These are phyloP conservation scores for Luzula sylvatica DNA, from an alignment of 176 grass and related monocot species.

Conservation along the genomic window DNA sequence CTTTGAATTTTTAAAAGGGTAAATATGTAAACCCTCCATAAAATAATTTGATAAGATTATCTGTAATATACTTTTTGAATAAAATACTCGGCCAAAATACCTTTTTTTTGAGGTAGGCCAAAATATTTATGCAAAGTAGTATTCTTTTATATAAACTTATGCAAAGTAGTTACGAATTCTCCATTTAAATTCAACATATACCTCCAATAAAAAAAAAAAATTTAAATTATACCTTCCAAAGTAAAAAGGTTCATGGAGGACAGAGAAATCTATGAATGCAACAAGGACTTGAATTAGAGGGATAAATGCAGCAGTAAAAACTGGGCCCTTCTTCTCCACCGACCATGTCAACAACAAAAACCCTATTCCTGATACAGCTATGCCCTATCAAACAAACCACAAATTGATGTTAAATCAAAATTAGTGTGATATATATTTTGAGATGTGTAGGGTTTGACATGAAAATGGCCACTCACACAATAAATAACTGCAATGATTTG, in stretches of 20 bases:
- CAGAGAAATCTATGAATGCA: constrained; percentile 37
- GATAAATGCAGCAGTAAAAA: constrained; percentile 77
- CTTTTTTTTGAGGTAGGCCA: too few species aligned
- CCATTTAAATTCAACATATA: too few species aligned
- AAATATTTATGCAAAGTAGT: too few species aligned
- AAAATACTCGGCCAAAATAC: too few species aligned
- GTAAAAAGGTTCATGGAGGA: constrained; percentile 60
- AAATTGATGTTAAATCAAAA: neutral
- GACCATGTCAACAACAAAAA: constrained; percentile 76
- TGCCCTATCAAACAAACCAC: constrained; percentile 22
- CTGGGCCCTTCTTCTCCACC: constrained; percentile 55
- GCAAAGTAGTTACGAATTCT: too few species aligned
- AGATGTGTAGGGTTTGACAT: neutral
- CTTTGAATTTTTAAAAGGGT: too few species aligned
- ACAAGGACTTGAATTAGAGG: constrained; percentile 60
- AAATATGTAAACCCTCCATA: too few species aligned
- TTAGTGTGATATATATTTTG: neutral
- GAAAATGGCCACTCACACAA: constrained; percentile 24
- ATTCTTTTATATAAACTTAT: too few species aligned
- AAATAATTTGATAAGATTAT: too few species aligned
- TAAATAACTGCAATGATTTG: constrained; percentile 50
- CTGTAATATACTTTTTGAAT: too few species aligned
- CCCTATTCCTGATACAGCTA: constrained; percentile 49
- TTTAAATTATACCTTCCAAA: constrained; percentile 42
- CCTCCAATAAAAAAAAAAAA: too few species aligned